Conservation (phyloP, 768 basidiomycete genomes). For the Panaeolus cyanescens region DNA sequence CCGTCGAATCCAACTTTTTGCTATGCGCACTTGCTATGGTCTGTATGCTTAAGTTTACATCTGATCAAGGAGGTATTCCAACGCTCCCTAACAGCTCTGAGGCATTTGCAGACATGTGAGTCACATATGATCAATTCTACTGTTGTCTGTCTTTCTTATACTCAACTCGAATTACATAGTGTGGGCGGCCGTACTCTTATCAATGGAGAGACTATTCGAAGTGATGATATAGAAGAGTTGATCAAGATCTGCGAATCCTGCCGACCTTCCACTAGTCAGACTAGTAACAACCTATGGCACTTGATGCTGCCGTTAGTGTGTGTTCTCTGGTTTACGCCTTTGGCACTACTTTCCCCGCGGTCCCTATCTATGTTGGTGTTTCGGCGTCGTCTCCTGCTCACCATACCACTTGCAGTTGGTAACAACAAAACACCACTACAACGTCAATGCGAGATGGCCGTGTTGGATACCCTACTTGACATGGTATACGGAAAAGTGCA, state of each 20-base stretch:
- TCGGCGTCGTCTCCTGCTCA: not conserved
- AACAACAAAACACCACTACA: not conserved
- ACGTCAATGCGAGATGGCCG: not conserved
- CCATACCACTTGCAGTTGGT: not conserved
- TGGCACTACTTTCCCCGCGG: not conserved
- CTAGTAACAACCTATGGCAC: not conserved
- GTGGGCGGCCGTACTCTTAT: not conserved
- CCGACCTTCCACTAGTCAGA: not conserved
- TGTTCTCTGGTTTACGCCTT: not conserved
- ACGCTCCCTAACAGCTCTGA: not conserved
- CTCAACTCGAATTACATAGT: no score
- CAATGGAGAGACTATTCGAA: not conserved
- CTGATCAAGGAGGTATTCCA: not conserved
- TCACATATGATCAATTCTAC: not conserved
- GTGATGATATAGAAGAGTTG: not conserved
- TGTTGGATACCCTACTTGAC: not conserved
- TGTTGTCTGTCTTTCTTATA: not conserved
- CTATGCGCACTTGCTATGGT: not conserved
- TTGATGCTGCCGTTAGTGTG: not conserved
- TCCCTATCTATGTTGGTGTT: not conserved
- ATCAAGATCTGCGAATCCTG: not conserved
- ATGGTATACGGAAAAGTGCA: not conserved
- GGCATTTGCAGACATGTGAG: not conserved
- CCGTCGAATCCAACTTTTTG: not conserved
- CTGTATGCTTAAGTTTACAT: not conserved